Evolutionary conservation across 495 filamentous ascomycete species (phyloP), one percentile per base, ranked within the genome.

Genomic region (Polyplosphaeria fusca): DNA sequence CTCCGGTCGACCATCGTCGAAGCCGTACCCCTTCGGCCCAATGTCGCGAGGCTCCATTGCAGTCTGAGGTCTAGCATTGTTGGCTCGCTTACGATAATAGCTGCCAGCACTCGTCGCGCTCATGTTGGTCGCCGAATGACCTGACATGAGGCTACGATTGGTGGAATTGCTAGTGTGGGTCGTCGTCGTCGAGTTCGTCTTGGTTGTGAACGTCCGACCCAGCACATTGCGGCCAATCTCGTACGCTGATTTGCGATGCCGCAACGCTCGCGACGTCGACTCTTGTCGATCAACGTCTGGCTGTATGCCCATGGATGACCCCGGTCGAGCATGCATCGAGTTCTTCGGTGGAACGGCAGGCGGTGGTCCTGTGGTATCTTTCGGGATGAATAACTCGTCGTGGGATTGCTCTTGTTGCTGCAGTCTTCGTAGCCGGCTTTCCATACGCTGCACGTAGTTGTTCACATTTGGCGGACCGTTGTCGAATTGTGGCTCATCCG

Each of bases 31-130:
- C 39, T 41, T 60, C 9, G 58, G 4, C 16, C 19, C 40, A 1
- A 52, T 55, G n/a, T 63, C 60, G 28, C 60, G 44, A 4, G 47
- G 73, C 47, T 79, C 77, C 63, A 82, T 72, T 1, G 76, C 75
- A 37, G 79, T 84, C 45, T 73, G 71, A 1, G 81, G 81, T 45
- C 81, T 67, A 22, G 56, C 58, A 2, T 68, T 39, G 7, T 57
- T 63, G 16, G 64, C 60, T 64, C 80, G 88, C 70, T 86, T 83
- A 43, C 93, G 79, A 22, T 89, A 91, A 26, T 91, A 81, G 70
- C 91, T 95, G 40, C 91, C 94, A 14, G 93, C 93, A 69, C 92
- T 96, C 0, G 94, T 97, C 35, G 92, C 88, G 68, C 91, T 96
- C 68, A 96, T 87, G 1, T 81, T 91, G 14, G 90, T 86, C 1